These are phyloP conservation scores for Firmiana major DNA, from an alignment of 345 rosid genomes.

Conservation along the genomic window DNA sequence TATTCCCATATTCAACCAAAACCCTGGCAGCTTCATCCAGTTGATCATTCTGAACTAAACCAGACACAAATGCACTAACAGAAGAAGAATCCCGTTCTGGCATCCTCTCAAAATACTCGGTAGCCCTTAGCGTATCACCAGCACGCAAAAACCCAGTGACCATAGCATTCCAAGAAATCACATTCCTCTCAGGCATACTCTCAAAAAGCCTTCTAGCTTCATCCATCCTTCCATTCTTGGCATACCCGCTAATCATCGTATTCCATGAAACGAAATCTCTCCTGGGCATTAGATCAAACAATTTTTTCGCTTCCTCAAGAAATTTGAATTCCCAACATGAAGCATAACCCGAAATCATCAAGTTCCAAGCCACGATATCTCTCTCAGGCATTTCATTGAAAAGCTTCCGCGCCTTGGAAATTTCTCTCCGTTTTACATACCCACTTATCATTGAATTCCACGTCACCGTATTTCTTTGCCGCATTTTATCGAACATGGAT, in stretches of 20 bases:
- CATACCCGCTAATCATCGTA: slow-evolving; percentile 17
- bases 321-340: neutral
- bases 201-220: slow-evolving; percentile 4
- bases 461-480: slow-evolving; percentile 6
- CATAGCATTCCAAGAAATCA: slow-evolving; percentile 15
- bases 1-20: neutral
- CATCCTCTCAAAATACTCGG: slow-evolving; percentile 2
- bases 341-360: slow-evolving; percentile 7
- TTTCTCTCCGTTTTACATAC: slow-evolving; percentile 4
- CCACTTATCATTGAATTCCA: slow-evolving; percentile 15
- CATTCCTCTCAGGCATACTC: slow-evolving; percentile 10
- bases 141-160: slow-evolving; percentile 10
- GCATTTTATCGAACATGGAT: slow-evolving; percentile 2
- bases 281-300: slow-evolving; percentile 10
- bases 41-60: slow-evolving; percentile 7
- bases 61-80: slow-evolving; percentile 8
- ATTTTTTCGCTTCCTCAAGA: neutral
- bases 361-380: slow-evolving; percentile 12
- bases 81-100: neutral
- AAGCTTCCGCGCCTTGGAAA: neutral
- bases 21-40: slow-evolving; percentile 11
- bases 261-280: neutral
- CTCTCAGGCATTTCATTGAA: slow-evolving; percentile 12
- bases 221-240: slow-evolving; percentile 13
- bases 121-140: slow-evolving; percentile 1